These are phyloP conservation scores for Physcomitrium patens DNA, from an alignment of 225 moss, liverwort and hornwort genomes.

Conservation along the genomic window DNA sequence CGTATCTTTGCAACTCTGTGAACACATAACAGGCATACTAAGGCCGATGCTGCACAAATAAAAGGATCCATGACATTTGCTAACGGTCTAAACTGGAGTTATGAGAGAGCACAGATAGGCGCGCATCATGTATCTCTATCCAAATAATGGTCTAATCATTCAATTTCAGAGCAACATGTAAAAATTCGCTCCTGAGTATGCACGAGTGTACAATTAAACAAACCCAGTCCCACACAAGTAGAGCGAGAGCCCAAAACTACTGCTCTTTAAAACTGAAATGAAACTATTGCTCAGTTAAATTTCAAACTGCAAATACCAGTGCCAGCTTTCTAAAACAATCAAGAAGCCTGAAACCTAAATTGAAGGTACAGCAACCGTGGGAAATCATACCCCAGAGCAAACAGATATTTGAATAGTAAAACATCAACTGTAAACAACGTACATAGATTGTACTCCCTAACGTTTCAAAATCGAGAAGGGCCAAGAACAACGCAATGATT, in stretches of 20 bases:
- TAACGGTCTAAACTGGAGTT: not conserved
- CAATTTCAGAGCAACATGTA: constrained; percentile 19
- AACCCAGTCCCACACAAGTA: constrained; percentile 14
- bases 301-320: not conserved
- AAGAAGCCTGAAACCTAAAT: constrained; percentile 24
- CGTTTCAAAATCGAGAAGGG: constrained; percentile 4
- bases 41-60: not conserved
- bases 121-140: not conserved
- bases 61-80: not conserved
- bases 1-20: constrained; percentile 86
- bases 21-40: constrained; percentile 25
- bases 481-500: not conserved
- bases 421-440: constrained; percentile 3
- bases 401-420: not conserved
- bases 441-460: not conserved
- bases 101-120: constrained; percentile 9
- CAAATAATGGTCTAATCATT: not conserved
- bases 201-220: not conserved
- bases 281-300: not conserved
- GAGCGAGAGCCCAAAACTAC: constrained; percentile 12
- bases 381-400: constrained; percentile 13
- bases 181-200: not conserved
- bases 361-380: constrained; percentile 13
- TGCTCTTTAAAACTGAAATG: not conserved
- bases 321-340: not conserved